These are phyloP conservation scores for Tylopilus subfusipes DNA, from an alignment of 768 basidiomycete genomes.

Conservation along the genomic window DNA sequence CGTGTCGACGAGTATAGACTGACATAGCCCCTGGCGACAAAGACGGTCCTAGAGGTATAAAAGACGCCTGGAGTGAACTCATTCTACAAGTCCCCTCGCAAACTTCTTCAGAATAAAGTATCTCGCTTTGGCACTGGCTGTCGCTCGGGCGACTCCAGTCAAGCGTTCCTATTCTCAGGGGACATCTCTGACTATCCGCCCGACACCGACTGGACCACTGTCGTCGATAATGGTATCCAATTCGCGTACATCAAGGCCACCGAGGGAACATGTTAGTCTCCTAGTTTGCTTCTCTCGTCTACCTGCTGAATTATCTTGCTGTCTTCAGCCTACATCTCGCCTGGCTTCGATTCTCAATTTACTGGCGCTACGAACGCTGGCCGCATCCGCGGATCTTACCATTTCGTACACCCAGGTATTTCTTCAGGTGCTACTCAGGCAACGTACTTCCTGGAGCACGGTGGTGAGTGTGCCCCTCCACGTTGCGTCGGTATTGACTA, in stretches of 20 bases:
- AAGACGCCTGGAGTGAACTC: not conserved
- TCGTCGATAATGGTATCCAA: conserved; percentile 47
- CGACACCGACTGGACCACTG: conserved; percentile 48
- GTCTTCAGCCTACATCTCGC: conserved; percentile 20
- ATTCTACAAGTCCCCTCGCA: not conserved
- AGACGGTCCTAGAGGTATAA: conserved; percentile 9
- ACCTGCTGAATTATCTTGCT: not conserved
- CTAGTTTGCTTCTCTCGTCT: not conserved
- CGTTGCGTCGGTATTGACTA: not conserved
- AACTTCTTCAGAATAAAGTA: conserved; percentile 17
- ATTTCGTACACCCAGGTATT: conserved; percentile 54
- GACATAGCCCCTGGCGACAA: not conserved
- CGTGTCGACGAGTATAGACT: not conserved
- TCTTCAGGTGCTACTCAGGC: conserved; percentile 61
- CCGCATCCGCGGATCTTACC: conserved; percentile 58
- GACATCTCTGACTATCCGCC: conserved; percentile 54
- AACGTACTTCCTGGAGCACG: conserved; percentile 53
- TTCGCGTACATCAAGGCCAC: conserved; percentile 70
- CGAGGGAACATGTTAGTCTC: conserved; percentile 49
- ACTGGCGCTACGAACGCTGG: conserved; percentile 52
- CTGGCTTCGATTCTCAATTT: conserved; percentile 48
- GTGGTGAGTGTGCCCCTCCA: conserved; percentile 35
- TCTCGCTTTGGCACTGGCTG: conserved; percentile 15
- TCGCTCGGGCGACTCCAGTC: conserved; percentile 11
- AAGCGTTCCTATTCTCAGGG: conserved; percentile 43